Base-by-base conservation (phyloP, 805 yeast species). In the Zygosaccharomyces bisporus region DNA sequence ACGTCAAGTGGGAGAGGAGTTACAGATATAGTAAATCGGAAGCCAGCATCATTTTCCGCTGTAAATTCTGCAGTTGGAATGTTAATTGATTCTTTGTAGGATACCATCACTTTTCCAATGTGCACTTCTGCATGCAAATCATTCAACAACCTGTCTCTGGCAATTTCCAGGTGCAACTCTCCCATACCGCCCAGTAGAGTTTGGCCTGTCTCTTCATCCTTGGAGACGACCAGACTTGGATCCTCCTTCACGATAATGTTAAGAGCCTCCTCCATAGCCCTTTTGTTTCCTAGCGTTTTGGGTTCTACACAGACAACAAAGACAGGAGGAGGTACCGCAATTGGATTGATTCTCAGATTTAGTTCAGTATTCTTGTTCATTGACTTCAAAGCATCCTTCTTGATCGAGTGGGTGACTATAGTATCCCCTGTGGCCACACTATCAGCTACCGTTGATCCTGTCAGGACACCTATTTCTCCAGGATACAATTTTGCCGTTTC, bases 111-210 rank as follows among this genome's bases (percentile, higher is more conserved):
- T 41, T 82, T 81, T 36, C 96, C 89, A 31, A 88, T 73, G 24
- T 81, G 81, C 1, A 86, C 84, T 44, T 82, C 80, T 2, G 95
- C 96, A 61, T 83, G 83, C 74, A 89, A 73, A 46, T 88, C 95
- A 34, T 76, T 77, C n/a, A 86, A 67, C 33, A 89, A 72, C 44
- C 97, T 72, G 55, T 87, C 93, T 38, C 73, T 74, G 1, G 93
- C 85, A 52, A 93, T 89, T 54, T 93, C 98, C 39, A 93, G 72
- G 67, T 93, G 99, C 38, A 93, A 72, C 59, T 93, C 99, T 50
- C 99, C 99, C 96, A 91, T 90, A 54, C 99, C 99, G 45, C 95
- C 86, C 59, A 93, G 83, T 50, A 93, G 77, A 12, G 97, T 93
- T 66, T 93, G 96, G 66, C 93, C 93, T 34, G 95, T 83, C 68